A percentile compares a stretch with the other conserved stretches of the same genome.
These are phyloP conservation scores for Dipteronia sinensis DNA, from an alignment of 345 rosid genomes.

Conservation along the genomic window DNA sequence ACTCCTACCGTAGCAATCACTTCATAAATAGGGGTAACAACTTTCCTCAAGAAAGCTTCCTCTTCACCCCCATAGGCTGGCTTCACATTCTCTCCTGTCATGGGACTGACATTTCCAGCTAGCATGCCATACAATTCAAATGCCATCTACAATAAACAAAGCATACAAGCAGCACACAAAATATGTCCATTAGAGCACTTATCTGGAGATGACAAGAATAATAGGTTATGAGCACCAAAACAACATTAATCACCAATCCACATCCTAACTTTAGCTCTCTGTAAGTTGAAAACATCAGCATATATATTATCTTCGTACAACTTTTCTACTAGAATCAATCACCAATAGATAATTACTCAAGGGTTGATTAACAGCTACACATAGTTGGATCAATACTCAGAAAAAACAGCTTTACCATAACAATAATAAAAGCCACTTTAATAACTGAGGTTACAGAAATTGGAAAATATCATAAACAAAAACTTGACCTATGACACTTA, in stretches of 20 bases:
- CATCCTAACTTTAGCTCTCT: not conserved
- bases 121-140: constrained; percentile 97
- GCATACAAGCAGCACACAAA: constrained; percentile 10
- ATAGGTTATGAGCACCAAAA: constrained; percentile 7
- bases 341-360: not conserved
- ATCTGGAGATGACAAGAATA: not conserved
- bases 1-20: constrained; percentile 71
- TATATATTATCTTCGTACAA: not conserved
- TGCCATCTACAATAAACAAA: constrained; percentile 70
- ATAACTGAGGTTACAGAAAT: not conserved
- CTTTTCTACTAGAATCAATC: constrained; percentile 6
- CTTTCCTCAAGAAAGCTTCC: constrained; percentile 92
- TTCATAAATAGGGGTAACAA: constrained; percentile 86
- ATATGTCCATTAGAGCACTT: constrained; percentile 15
- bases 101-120: constrained; percentile 96
- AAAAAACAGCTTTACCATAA: not conserved
- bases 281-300: constrained; percentile 4
- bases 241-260: not conserved
- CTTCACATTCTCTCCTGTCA: constrained; percentile 97
- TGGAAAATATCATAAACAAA: not conserved
- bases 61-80: constrained; percentile 99
- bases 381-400: constrained; percentile 1
- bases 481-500: not conserved
- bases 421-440: not conserved
- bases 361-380: not conserved